phyloP scores from a whole-genome alignment of 2,329 filamentous ascomycete species.

The Nigrospora oryzae region DNA sequence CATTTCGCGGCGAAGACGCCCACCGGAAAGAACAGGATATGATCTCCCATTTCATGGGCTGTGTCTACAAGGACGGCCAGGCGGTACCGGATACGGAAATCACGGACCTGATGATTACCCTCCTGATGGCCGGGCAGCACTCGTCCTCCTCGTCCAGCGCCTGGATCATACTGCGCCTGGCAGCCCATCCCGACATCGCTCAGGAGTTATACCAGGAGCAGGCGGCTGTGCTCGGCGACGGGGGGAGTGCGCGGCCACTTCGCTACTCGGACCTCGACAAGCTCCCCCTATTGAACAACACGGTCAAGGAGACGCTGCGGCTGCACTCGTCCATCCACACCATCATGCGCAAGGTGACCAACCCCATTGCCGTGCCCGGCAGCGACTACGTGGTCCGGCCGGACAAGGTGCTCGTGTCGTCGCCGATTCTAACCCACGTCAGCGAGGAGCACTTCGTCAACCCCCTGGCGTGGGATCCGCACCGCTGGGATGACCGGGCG shows the following conservation, averaged over 20 bases:
- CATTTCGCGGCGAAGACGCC: too few relatives aligned
- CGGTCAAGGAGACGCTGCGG: conserved; percentile 65
- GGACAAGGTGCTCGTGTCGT: conserved; percentile 35
- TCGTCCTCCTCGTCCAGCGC: conserved; percentile 69
- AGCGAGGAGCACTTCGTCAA: conserved; percentile 51
- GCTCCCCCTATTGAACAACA: conserved; percentile 52
- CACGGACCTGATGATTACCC: conserved; percentile 78
- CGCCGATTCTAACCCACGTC: conserved; percentile 29
- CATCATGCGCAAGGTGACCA: conserved; percentile 65
- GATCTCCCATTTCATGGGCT: conserved; percentile 73
- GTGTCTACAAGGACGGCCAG: conserved; percentile 65
- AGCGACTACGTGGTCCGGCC: conserved; percentile 48
- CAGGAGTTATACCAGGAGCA: conserved; percentile 67
- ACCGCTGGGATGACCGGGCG: background rate
- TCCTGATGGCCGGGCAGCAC: conserved; percentile 80
- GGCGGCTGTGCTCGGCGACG: conserved; percentile 43
- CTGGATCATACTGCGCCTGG: conserved; percentile 70
- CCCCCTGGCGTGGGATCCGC: conserved; percentile 23
- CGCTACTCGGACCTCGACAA: conserved; percentile 51
- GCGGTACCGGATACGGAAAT: conserved; percentile 66
- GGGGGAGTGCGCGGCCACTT: conserved; percentile 39
- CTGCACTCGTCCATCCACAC: conserved; percentile 66
- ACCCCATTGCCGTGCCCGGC: conserved; percentile 49
- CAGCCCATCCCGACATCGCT: conserved; percentile 58
- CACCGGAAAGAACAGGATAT: conserved; percentile 63